A percentile compares a stretch with the other conserved stretches of the same genome.
Evolutionary conservation across 163 green algal species (phyloP).

Genomic region (Scenedesmus sp.): DNA sequence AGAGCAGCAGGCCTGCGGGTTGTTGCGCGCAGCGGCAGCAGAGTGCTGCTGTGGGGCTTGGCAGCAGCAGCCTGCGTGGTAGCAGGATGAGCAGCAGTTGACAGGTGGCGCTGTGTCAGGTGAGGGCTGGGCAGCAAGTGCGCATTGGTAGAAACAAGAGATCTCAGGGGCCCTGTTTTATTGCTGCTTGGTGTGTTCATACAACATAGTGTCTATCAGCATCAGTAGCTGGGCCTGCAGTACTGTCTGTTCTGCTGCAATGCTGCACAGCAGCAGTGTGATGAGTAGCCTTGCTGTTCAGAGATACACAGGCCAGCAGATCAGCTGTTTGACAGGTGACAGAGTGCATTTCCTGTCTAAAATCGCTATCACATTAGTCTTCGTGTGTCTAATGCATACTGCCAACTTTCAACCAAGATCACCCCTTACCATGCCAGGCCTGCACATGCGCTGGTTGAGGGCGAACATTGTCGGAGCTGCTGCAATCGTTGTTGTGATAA

Average conservation of each 20-base stretch:
- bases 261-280: no score
- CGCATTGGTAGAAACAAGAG: neutral
- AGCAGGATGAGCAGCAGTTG: no score
- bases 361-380: no score
- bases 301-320: no score
- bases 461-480: constrained; percentile 4
- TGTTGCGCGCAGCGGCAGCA: neutral
- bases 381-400: neutral
- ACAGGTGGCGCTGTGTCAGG: neutral
- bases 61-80: neutral
- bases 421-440: neutral
- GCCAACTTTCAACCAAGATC: neutral
- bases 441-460: neutral
- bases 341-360: no score
- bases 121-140: neutral
- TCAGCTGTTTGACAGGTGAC: no score
- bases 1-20: neutral
- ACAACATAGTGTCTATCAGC: no score
- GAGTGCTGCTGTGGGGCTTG: neutral
- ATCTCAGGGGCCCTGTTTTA: no score
- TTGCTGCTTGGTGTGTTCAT: no score
- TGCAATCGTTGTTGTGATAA: neutral
- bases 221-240: no score
- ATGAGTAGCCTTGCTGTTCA: no score
- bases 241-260: no score